phyloP scores from a whole-genome alignment of 306 rosid genomes.

The Quercus rubra region DNA sequence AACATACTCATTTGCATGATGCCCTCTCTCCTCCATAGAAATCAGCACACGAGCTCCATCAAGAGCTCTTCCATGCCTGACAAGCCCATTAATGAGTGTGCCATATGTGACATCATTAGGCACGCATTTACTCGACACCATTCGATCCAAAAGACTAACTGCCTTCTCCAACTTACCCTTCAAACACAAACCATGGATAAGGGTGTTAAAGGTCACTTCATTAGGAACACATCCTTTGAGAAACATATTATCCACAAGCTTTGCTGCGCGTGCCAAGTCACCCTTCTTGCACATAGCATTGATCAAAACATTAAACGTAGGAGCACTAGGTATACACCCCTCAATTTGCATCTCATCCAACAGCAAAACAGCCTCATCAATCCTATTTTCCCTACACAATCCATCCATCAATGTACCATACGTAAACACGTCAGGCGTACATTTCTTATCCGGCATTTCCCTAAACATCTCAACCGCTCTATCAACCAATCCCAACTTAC shows the following conservation, averaged over 20 bases:
- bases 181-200: constrained; percentile 78
- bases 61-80: constrained; percentile 65
- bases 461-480: constrained; percentile 63
- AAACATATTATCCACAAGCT: constrained; percentile 89
- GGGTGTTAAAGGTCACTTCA: constrained; percentile 77
- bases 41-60: constrained; percentile 60
- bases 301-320: constrained; percentile 74
- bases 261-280: constrained; percentile 69
- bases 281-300: constrained; percentile 78
- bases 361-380: constrained; percentile 75
- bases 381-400: constrained; percentile 66
- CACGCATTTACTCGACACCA: constrained; percentile 64
- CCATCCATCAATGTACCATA: constrained; percentile 88
- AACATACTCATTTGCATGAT: constrained; percentile 54
- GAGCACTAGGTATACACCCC: constrained; percentile 64
- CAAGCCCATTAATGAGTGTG: constrained; percentile 77
- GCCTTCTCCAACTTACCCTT: constrained; percentile 91
- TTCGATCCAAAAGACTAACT: constrained; percentile 58
- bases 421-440: constrained; percentile 66
- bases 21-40: constrained; percentile 78
- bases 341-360: constrained; percentile 93
- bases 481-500: constrained; percentile 82
- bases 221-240: constrained; percentile 89
- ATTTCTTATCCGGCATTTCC: constrained; percentile 59
- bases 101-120: constrained; percentile 91